Evolutionary conservation across 139 green algal genomes (phyloP).

Genomic region (Micractinium conductrix): DNA sequence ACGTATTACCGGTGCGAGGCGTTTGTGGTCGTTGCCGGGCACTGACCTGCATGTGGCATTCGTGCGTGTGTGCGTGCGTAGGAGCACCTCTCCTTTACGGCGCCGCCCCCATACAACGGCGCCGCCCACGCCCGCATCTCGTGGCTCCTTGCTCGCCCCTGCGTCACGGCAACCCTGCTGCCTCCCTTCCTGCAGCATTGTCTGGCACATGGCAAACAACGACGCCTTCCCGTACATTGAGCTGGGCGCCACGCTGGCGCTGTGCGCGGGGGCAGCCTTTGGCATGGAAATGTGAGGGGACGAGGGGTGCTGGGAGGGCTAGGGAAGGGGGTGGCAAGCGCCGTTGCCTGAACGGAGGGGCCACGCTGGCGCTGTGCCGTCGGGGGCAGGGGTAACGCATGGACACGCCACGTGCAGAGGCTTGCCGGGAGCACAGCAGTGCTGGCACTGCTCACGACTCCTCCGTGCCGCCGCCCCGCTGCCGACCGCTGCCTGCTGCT

Average conservation of each 20-base stretch:
- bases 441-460: too few species aligned
- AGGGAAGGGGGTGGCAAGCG: too few species aligned
- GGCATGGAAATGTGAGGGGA: slow-evolving; percentile 36
- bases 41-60: too few species aligned
- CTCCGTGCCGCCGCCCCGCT: background rate
- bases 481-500: background rate
- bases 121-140: background rate
- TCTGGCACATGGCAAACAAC: slow-evolving; percentile 63
- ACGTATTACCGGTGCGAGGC: slow-evolving; percentile 64
- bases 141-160: background rate
- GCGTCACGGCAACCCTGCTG: background rate
- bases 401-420: too few species aligned
- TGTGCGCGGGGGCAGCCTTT: slow-evolving; percentile 73
- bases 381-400: too few species aligned
- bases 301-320: too few species aligned
- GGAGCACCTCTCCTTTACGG: too few species aligned
- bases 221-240: slow-evolving; percentile 72
- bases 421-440: too few species aligned
- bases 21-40: background rate
- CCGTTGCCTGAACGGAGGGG: too few species aligned
- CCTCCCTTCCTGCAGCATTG: slow-evolving; percentile 52
- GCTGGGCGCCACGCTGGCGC: slow-evolving; percentile 71
- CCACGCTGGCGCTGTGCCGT: too few species aligned
- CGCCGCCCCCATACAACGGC: too few species aligned
- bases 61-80: too few species aligned